Conservation (phyloP, 148 eudicot genomes). For the Gaultheria prostrata region DNA sequence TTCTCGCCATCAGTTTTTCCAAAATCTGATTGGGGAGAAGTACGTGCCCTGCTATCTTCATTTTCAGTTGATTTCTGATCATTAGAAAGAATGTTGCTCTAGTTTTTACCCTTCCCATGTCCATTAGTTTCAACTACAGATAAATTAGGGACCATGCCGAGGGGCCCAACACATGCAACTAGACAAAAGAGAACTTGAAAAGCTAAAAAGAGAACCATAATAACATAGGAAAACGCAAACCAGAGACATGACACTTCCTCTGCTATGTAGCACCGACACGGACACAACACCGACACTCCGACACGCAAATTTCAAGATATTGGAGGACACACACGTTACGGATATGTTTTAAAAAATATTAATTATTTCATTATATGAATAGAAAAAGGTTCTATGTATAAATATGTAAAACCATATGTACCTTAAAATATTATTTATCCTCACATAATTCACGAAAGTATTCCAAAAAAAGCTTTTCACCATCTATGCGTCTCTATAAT, state of each 20-base stretch:
- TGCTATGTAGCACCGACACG: not conserved
- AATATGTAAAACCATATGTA: too few species aligned
- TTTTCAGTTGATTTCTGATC: not conserved
- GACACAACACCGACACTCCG: too few species aligned
- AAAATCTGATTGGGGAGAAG: not conserved
- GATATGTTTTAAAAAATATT: too few species aligned
- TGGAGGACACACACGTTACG: too few species aligned
- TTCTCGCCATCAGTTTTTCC: not conserved
- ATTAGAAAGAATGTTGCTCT: not conserved
- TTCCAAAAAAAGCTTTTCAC: too few species aligned
- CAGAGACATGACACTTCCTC: not conserved
- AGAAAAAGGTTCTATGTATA: too few species aligned
- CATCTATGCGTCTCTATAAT: too few species aligned
- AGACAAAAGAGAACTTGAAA: not conserved
- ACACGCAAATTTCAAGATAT: too few species aligned
- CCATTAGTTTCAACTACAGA: not conserved
- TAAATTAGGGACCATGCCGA: not conserved
- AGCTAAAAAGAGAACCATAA: not conserved
- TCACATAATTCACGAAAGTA: too few species aligned
- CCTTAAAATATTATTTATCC: too few species aligned
- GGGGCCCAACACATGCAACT: not conserved
- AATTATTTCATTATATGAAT: too few species aligned
- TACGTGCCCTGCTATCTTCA: not conserved
- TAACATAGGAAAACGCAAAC: not conserved
- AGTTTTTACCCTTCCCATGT: not conserved